Evolutionary conservation across 2,329 filamentous ascomycete species (phyloP).

Genomic region (Penicillium sp.): DNA sequence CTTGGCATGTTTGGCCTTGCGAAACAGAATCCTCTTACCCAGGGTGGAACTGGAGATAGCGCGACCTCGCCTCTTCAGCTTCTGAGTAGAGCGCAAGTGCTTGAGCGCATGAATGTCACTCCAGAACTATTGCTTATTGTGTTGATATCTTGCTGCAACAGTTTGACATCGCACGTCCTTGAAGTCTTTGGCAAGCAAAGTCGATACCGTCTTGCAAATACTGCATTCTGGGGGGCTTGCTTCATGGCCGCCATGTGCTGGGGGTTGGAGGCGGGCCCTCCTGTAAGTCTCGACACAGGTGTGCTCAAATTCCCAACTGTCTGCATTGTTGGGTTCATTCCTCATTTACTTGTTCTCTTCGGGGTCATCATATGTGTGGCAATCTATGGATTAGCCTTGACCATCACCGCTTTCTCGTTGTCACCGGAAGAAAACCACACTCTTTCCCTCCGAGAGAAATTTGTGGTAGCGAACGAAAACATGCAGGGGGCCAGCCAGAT

Average conservation of each 20-base stretch:
- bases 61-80: slow-evolving; percentile 37
- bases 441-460: slow-evolving; percentile 57
- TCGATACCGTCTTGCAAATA: slow-evolving; percentile 78
- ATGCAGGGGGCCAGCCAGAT: slow-evolving; percentile 90
- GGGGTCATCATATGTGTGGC: slow-evolving; percentile 74
- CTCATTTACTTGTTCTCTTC: slow-evolving; percentile 80
- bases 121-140: slow-evolving; percentile 86
- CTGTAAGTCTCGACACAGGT: slow-evolving; percentile 52
- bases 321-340: slow-evolving; percentile 91
- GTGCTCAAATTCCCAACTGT: slow-evolving; percentile 88
- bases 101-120: slow-evolving; percentile 80
- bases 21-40: slow-evolving; percentile 42
- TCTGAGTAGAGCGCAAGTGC: slow-evolving; percentile 55
- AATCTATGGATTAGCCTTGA: slow-evolving; percentile 76
- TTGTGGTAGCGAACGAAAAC: slow-evolving; percentile 75
- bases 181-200: slow-evolving; percentile 79
- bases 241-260: slow-evolving; percentile 85
- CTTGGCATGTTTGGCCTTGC: slow-evolving; percentile 63
- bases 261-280: slow-evolving; percentile 60
- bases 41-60: slow-evolving; percentile 44
- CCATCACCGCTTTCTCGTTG: slow-evolving; percentile 70
- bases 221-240: slow-evolving; percentile 83
- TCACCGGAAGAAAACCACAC: slow-evolving; percentile 51
- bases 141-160: slow-evolving; percentile 84
- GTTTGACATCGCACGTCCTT: slow-evolving; percentile 78